These are phyloP conservation scores for Hymenoscyphus occultus DNA, from an alignment of 2,329 filamentous ascomycete species.

Conservation along the genomic window DNA sequence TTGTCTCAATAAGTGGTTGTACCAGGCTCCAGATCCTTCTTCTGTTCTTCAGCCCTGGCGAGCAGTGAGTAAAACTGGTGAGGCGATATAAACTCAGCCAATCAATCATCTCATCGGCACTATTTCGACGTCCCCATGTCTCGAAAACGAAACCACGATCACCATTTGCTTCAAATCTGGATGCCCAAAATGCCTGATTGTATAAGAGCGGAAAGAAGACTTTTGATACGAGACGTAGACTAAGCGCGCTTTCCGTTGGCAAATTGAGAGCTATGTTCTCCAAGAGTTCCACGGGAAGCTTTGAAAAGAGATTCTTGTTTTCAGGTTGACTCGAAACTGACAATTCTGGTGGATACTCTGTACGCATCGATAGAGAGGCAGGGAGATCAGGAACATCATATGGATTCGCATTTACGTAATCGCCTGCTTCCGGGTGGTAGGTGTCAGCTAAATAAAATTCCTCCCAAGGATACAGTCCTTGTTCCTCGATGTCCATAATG, in stretches of 20 bases:
- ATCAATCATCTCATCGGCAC: background rate
- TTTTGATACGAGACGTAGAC: background rate
- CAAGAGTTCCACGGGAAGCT: background rate
- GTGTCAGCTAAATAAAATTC: background rate
- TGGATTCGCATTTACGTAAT: background rate
- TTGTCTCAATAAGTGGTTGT: background rate
- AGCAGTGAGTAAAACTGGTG: background rate
- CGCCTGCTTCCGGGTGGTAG: background rate
- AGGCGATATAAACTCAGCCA: slow-evolving; percentile 8
- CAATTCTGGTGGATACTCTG: background rate
- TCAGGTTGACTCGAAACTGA: background rate
- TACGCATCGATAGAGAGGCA: background rate
- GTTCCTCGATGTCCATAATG: background rate
- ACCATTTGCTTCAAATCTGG: slow-evolving; percentile 5
- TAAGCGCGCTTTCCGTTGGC: background rate
- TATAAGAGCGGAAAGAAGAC: slow-evolving; percentile 4
- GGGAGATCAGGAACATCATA: background rate
- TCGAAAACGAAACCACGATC: slow-evolving; percentile 1
- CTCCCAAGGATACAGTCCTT: background rate
- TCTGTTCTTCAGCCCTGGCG: slow-evolving; percentile 2
- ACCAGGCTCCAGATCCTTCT: background rate
- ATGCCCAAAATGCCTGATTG: slow-evolving; percentile 5
- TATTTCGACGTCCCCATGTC: background rate
- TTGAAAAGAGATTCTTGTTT: slow-evolving; percentile 1
- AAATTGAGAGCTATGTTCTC: background rate